Evolutionary conservation across 192 early-diverging fungal genomes (phyloP).

Genomic region (Paraglomus brasilianum): DNA sequence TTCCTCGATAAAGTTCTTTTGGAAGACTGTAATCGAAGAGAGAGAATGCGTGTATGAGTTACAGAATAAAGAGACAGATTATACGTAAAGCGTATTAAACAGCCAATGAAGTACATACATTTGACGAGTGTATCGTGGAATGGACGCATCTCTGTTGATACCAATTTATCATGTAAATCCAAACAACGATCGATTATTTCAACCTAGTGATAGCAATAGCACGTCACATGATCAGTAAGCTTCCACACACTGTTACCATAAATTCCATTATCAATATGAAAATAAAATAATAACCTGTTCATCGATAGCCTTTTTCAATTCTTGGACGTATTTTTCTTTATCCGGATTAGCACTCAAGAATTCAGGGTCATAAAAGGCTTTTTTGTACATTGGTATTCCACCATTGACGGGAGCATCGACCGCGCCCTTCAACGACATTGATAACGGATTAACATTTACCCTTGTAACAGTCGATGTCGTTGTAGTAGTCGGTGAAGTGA

Average conservation of each 20-base stretch:
- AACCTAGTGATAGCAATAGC: conserved; percentile 40
- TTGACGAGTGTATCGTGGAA: conserved; percentile 61
- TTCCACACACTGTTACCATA: background rate
- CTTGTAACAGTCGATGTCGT: background rate
- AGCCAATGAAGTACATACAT: conserved; percentile 38
- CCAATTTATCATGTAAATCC: conserved; percentile 57
- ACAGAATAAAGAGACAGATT: background rate
- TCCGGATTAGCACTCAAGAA: conserved; percentile 46
- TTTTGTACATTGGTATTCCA: conserved; percentile 73
- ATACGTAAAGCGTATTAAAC: too few species aligned
- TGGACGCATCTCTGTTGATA: conserved; percentile 66
- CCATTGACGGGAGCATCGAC: conserved; percentile 85
- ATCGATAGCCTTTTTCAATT: conserved; percentile 58
- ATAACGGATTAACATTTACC: conserved; percentile 66
- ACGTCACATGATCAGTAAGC: conserved; percentile 20
- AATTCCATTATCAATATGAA: background rate
- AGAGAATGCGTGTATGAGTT: background rate
- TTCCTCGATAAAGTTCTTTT: conserved; percentile 68
- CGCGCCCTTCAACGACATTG: conserved; percentile 80
- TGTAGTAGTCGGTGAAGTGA: conserved; percentile 11
- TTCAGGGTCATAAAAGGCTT: conserved; percentile 58
- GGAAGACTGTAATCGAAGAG: conserved; percentile 46
- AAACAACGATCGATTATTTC: conserved; percentile 61
- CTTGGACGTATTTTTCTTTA: conserved; percentile 41
- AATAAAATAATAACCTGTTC: conserved; percentile 54